Evolutionary conservation across 78 protist genomes (phyloP).

Genomic region (Dictyostelium discoideum): DNA sequence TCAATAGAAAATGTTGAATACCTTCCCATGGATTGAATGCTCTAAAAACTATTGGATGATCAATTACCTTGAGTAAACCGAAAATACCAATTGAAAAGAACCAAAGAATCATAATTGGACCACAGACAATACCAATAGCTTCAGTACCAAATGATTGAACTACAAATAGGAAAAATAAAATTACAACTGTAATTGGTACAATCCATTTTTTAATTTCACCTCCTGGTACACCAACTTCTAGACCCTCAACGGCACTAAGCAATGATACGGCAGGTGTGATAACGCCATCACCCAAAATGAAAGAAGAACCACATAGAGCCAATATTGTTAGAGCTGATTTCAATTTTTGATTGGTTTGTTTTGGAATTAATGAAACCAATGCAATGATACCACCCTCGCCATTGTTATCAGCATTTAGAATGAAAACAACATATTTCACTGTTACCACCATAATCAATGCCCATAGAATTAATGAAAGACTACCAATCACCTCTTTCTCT

Average conservation of each 20-base stretch:
- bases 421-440: slow-evolving; percentile 20
- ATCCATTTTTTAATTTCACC: slow-evolving; percentile 5
- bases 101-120: slow-evolving; percentile 49
- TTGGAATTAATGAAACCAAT: background rate
- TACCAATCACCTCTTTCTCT: slow-evolving; percentile 12
- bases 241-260: slow-evolving; percentile 8
- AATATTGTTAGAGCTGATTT: background rate
- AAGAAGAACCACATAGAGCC: slow-evolving; percentile 30
- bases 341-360: background rate
- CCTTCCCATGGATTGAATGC: slow-evolving; percentile 62
- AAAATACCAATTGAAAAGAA: slow-evolving; percentile 35
- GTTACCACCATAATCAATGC: slow-evolving; percentile 11
- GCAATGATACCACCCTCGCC: slow-evolving; percentile 58
- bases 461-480: slow-evolving; percentile 29
- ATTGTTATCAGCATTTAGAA: slow-evolving; percentile 31
- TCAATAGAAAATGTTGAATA: background rate
- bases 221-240: slow-evolving; percentile 14
- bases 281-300: slow-evolving; percentile 32
- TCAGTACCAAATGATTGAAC: slow-evolving; percentile 39
- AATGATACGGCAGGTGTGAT: slow-evolving; percentile 29
- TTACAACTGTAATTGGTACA: slow-evolving; percentile 37
- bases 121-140: slow-evolving; percentile 17
- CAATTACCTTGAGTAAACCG: slow-evolving; percentile 7
- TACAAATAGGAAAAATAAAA: slow-evolving; percentile 1
- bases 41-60: slow-evolving; percentile 30